These are phyloP conservation scores for Jaltomata sinuosa DNA, from an alignment of 257 asterid genomes.

Conservation along the genomic window DNA sequence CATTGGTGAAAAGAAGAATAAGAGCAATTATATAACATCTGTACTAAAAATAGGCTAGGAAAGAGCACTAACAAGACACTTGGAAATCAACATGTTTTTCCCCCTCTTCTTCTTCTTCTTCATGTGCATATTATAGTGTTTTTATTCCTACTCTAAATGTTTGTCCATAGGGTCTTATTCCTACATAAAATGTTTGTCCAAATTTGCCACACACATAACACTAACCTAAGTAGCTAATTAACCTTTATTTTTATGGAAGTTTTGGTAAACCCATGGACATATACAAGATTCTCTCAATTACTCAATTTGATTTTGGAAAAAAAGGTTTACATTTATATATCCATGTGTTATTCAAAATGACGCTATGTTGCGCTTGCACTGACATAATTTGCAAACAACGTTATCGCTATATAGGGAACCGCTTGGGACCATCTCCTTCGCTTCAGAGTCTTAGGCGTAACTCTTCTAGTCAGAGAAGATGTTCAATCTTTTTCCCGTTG, in stretches of 20 bases:
- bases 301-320: not conserved
- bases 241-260: not conserved
- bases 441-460: not conserved
- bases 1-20: conserved; percentile 1
- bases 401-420: not conserved
- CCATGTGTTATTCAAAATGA: not conserved
- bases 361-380: not conserved
- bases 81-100: not conserved
- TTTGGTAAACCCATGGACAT: no score
- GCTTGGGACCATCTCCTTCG: not conserved
- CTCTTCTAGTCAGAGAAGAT: not conserved
- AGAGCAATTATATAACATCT: not conserved
- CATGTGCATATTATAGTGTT: not conserved
- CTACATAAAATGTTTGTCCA: not conserved
- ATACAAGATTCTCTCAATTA: not conserved
- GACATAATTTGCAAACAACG: not conserved
- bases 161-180: not conserved
- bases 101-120: not conserved
- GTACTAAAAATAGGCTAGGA: conserved; percentile 8
- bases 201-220: not conserved
- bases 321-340: no score
- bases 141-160: not conserved
- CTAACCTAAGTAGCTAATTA: not conserved
- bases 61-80: not conserved
- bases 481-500: not conserved